Evolutionary conservation across 2,329 filamentous ascomycete genomes (phyloP), one percentile per base, ranked within the genome.

Genomic region (Claviceps sp.): DNA sequence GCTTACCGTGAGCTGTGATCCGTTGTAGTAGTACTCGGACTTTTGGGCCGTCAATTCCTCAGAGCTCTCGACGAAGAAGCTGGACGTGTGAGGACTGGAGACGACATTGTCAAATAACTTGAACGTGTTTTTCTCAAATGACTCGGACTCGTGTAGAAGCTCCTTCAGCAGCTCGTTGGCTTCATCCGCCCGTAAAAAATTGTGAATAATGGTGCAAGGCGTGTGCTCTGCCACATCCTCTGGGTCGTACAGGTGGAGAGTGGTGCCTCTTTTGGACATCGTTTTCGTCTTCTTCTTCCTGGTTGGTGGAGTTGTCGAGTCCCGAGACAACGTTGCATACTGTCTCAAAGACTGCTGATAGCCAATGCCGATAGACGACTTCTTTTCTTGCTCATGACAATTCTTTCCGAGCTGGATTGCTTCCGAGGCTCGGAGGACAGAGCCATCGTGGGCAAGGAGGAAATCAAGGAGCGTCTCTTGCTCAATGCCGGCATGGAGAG

Each of bases 91-190:
- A 0, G 89, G 88, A 55, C 85, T 91, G 39, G 84, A 77, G 4
- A 96, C 91, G 0, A 91, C 80, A 55, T 84, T 85, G 52, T 95
- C 89, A 64, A 96, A 96, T 1, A 97, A 70, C 62, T 93, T 87
- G 62, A 96, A 95, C 0, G 79, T 82, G 23, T 80, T 78, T 56
- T 76, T 80, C 48, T 82, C 73, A 62, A 89, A 95, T 0, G 83
- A 79, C 22, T 77, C 71, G 1, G 85, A 76, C 67, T 96, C 88
- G 1, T 76, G 68, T 1, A 96, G 68, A 39, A 97, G 74, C 64
- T 97, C 90, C 36, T 67, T 65, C 1, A 97, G 72, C 13, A 98
- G 73, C 1, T 76, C 73, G 56, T 88, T 84, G 40, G 93, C 91
- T 53, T 86, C 75, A 2, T 82, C 72, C 0, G 74, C 34, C 0